Evolutionary conservation across 176 grass and related monocot species (phyloP).

Genomic region (Avena eriantha): DNA sequence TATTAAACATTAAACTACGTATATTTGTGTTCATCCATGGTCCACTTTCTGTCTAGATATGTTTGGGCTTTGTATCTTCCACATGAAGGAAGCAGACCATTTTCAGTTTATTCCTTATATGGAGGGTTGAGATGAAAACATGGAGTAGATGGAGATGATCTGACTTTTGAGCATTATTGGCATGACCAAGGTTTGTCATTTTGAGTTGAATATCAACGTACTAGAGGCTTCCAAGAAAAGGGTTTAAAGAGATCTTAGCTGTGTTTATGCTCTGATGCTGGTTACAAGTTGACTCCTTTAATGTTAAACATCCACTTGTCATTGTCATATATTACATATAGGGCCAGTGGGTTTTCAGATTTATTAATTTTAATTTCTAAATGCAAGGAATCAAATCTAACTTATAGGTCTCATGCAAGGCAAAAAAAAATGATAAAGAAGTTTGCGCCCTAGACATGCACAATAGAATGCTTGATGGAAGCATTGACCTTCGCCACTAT

Average conservation of each 20-base stretch:
- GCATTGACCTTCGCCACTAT: conserved; percentile 61
- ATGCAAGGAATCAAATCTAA: conserved; percentile 47
- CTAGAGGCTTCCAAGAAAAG: conserved; percentile 44
- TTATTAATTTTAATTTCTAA: conserved; percentile 21
- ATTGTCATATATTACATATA: conserved; percentile 39
- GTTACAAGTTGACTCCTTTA: conserved; percentile 53
- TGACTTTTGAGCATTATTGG: conserved; percentile 56
- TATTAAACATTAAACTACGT: neutral
- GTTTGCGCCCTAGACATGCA: conserved; percentile 42
- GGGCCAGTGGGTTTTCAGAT: conserved; percentile 33
- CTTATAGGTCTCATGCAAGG: conserved; percentile 38
- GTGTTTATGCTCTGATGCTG: conserved; percentile 40
- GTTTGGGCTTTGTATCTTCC: neutral
- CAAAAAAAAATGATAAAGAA: conserved; percentile 16
- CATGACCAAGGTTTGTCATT: conserved; percentile 35
- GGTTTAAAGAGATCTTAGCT: conserved; percentile 43
- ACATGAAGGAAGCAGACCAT: neutral
- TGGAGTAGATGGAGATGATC: conserved; percentile 44
- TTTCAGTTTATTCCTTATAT: conserved; percentile 20
- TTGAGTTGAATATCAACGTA: conserved; percentile 29
- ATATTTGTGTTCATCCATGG: neutral
- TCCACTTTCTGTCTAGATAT: conserved; percentile 25
- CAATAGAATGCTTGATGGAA: conserved; percentile 57
- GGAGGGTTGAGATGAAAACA: conserved; percentile 43
- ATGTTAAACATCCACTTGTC: conserved; percentile 49